Percentiles rank a stretch among this genome's conserved stretches.
Conservation (phyloP, 2,329 filamentous ascomycete genomes). For the Alternaria conjuncta region DNA sequence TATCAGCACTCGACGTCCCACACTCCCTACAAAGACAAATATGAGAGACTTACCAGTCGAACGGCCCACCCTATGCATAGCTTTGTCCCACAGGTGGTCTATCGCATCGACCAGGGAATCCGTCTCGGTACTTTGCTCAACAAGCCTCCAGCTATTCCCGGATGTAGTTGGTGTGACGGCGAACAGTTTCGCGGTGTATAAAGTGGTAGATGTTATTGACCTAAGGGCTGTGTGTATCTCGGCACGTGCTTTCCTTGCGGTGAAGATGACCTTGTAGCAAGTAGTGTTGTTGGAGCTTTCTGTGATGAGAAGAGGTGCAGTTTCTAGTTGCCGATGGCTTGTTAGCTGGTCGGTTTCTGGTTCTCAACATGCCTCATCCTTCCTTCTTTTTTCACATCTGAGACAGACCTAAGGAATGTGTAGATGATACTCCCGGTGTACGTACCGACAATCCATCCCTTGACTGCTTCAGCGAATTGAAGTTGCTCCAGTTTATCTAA, state of each 20-base stretch:
- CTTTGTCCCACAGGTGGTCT: constrained; percentile 6
- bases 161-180: background rate
- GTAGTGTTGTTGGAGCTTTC: background rate
- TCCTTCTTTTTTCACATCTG: background rate
- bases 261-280: background rate
- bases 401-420: background rate
- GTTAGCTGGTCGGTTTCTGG: background rate
- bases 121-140: background rate
- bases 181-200: background rate
- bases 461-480: constrained; percentile 1
- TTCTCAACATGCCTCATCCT: background rate
- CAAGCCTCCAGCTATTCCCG: background rate
- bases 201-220: background rate
- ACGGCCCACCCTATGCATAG: background rate
- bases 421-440: background rate
- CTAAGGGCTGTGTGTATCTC: background rate
- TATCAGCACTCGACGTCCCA: background rate
- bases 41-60: background rate
- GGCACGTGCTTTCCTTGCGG: background rate
- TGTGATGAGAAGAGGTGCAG: background rate
- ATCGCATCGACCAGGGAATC: constrained; percentile 10
- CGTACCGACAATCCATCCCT: constrained; percentile 3
- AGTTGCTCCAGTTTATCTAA: constrained; percentile 7
- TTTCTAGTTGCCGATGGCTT: background rate
- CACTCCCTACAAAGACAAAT: background rate